Evolutionary conservation across 441 rosid species (phyloP).

Genomic region (Viola pubescens): DNA sequence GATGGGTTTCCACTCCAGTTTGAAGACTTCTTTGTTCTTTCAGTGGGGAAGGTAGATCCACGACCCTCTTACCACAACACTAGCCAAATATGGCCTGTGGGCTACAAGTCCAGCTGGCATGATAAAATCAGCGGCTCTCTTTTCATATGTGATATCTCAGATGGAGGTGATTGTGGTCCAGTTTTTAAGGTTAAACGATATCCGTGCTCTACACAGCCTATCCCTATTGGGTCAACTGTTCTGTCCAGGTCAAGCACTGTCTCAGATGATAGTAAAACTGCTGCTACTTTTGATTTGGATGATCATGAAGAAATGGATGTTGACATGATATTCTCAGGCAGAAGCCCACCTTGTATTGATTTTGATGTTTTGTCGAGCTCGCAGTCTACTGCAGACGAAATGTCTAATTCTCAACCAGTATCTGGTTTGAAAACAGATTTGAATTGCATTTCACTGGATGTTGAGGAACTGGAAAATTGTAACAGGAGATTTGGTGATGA

Average conservation of each 20-base stretch:
- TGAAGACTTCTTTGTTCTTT: constrained; percentile 46
- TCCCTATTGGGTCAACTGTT: constrained; percentile 38
- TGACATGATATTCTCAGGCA: constrained; percentile 32
- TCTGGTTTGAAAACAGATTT: constrained; percentile 15
- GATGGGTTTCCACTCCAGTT: constrained; percentile 49
- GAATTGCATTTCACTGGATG: constrained; percentile 9
- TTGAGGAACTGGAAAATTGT: constrained; percentile 12
- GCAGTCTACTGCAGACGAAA: constrained; percentile 14
- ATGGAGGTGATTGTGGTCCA: constrained; percentile 54
- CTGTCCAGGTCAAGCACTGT: constrained; percentile 19
- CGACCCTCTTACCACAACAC: constrained; percentile 38
- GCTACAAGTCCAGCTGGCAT: constrained; percentile 53
- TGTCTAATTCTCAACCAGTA: constrained; percentile 12
- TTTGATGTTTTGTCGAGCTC: constrained; percentile 19
- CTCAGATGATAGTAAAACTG: constrained; percentile 12
- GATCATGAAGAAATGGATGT: constrained; percentile 25
- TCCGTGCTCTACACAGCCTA: constrained; percentile 32
- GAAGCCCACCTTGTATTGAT: constrained; percentile 32
- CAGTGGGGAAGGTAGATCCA: constrained; percentile 39
- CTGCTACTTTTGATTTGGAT: constrained; percentile 11
- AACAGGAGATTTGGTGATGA: constrained; percentile 23
- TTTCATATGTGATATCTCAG: constrained; percentile 38
- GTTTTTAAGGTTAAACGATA: constrained; percentile 40
- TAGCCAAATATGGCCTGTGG: constrained; percentile 47
- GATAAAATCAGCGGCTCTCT: constrained; percentile 51